Base-by-base conservation (phyloP, 352 stramenopile genomes). In the Phytophthora palmivora region DNA sequence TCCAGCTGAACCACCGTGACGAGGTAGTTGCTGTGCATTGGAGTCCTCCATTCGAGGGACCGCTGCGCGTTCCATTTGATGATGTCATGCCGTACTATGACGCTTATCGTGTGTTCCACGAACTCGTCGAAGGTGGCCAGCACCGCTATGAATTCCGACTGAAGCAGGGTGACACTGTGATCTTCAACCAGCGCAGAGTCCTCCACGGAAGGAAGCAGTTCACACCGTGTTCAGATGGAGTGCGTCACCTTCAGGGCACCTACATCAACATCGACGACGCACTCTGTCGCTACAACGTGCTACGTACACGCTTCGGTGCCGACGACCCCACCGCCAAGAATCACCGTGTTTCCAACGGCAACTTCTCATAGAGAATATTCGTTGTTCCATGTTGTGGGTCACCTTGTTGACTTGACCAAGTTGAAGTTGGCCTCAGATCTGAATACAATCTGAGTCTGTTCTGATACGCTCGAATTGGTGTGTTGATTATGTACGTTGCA, bases 41-140 rank as follows among this genome's bases (percentile, higher is more conserved):
- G 96, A 96, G 84, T 33, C 95, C 96, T 56, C 91, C 95, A 0
- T 98, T 98, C 67, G 94, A 99, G 71, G 96, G 94, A 2, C 91
- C 93, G n/a, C 59, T 97, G 22, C 74, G 85, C 51, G 83, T 96
- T n/a, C 65, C 79, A 32, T 87, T 88, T 68, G 70, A 89, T 34
- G 78, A 92, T 34, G 74, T 92, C 2, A 74, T 72, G 47, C 72
- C 72, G 28, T 96, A 96, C 67, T 96, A 96, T 45, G 82, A 86
- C 8, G 87, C 87, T 14, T 96, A 96, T 67, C 83, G 85, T 36
- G 45, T 83, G 24, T 92, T 96, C 54, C 72, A 94, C 49, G 74
- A 88, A 36, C 79, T 96, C 11, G 82, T 96, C n/a, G 81, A 94
- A 67, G 67, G 82, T 48, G 76, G 81, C 24, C 79, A 78, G 48